Evolutionary conservation across 352 stramenopile species (phyloP).

Genomic region (Phytophthora quininea): DNA sequence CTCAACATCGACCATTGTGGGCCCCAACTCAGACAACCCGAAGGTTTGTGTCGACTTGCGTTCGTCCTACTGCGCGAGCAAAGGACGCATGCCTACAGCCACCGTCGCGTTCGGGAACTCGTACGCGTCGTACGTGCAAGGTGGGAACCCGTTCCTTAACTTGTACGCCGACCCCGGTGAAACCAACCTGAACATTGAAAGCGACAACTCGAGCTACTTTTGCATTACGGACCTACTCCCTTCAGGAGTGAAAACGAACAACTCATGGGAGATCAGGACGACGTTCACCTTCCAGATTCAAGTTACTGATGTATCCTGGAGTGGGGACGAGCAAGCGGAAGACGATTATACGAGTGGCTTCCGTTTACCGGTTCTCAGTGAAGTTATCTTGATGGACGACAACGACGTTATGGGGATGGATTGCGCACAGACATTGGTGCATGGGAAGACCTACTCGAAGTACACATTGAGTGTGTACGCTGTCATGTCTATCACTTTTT

Average conservation of each 20-base stretch:
- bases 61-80: constrained; percentile 52
- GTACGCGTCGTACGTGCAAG: constrained; percentile 67
- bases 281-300: constrained; percentile 81
- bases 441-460: constrained; percentile 62
- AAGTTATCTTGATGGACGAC: constrained; percentile 68
- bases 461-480: constrained; percentile 85
- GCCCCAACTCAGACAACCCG: constrained; percentile 59
- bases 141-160: constrained; percentile 80
- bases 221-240: constrained; percentile 71
- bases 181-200: constrained; percentile 48
- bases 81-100: constrained; percentile 46
- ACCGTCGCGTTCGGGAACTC: constrained; percentile 56
- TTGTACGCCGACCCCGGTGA: constrained; percentile 67
- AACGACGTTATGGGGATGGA: constrained; percentile 60
- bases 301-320: constrained; percentile 62
- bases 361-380: constrained; percentile 54
- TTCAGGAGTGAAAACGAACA: constrained; percentile 58
- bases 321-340: constrained; percentile 20
- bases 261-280: constrained; percentile 69
- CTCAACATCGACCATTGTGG: constrained; percentile 75
- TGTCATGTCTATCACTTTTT: constrained; percentile 89
- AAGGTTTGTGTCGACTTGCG: constrained; percentile 77
- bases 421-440: constrained; percentile 71
- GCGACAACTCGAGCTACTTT: constrained; percentile 76
- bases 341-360: constrained; percentile 29